Conservation (phyloP, 257 asterid species). For the Nicotiana tomentosiformis region DNA sequence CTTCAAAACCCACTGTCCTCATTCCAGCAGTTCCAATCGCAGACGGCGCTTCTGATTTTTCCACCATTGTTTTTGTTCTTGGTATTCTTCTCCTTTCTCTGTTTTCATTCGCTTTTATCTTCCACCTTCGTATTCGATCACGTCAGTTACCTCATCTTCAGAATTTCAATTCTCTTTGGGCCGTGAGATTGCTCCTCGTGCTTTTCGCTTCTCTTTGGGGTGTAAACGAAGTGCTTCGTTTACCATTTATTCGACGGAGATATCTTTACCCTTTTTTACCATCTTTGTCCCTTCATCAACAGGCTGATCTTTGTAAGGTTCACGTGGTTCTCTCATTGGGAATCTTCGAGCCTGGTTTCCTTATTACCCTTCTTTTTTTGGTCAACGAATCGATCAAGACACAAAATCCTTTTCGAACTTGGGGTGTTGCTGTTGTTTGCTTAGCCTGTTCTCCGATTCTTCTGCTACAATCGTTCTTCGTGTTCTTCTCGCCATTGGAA, state of each 20-base stretch:
- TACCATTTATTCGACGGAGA: constrained; percentile 30
- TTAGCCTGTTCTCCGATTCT: constrained; percentile 34
- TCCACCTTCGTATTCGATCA: constrained; percentile 45
- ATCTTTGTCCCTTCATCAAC: constrained; percentile 27
- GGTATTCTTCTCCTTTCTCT: constrained; percentile 44
- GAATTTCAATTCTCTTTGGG: constrained; percentile 62
- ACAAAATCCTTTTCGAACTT: constrained; percentile 24
- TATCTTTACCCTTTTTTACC: constrained; percentile 34
- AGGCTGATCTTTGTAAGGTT: constrained; percentile 47
- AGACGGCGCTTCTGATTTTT: constrained; percentile 34
- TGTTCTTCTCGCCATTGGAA: constrained; percentile 41
- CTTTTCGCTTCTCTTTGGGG: constrained; percentile 44
- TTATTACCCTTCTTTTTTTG: constrained; percentile 53
- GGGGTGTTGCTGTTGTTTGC: constrained; percentile 33
- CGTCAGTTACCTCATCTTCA: constrained; percentile 37
- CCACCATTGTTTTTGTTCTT: constrained; percentile 27
- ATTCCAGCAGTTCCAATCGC: constrained; percentile 21
- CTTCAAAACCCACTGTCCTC: background rate
- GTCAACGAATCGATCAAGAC: constrained; percentile 54
- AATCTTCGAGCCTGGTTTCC: constrained; percentile 59
- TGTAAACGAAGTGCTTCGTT: constrained; percentile 41
- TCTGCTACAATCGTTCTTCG: constrained; percentile 34
- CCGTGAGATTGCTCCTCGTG: constrained; percentile 56
- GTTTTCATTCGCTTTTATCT: constrained; percentile 32
- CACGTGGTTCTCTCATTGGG: constrained; percentile 69